These are phyloP conservation scores for Flaveria floridana DNA, from an alignment of 140 eudicot species.

Conservation along the genomic window DNA sequence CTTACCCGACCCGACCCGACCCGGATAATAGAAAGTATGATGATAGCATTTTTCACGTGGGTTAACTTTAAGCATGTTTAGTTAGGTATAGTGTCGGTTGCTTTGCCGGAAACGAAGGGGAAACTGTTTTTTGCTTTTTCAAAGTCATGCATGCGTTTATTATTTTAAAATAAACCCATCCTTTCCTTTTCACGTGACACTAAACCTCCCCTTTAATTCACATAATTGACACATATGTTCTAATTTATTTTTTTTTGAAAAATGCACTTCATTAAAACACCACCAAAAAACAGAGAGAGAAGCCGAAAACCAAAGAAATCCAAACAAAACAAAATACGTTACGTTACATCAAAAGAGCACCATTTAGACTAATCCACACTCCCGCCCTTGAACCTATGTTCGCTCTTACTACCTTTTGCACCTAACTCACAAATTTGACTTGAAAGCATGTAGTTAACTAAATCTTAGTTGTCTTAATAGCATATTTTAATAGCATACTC, in stretches of 20 bases:
- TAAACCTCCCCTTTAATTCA: slow-evolving; percentile 16
- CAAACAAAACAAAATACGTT: too few species aligned
- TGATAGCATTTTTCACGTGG: slow-evolving; percentile 33
- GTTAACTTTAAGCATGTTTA: slow-evolving; percentile 36
- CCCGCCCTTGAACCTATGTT: background rate
- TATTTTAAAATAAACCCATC: slow-evolving; percentile 16
- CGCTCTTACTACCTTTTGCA: background rate
- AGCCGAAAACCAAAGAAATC: too few species aligned
- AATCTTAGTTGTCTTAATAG: too few species aligned
- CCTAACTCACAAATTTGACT: background rate
- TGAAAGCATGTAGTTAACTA: background rate
- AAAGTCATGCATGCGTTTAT: slow-evolving; percentile 29
- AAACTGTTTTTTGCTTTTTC: slow-evolving; percentile 31
- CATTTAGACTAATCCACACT: too few species aligned
- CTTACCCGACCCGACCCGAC: slow-evolving; percentile 1
- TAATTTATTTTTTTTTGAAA: too few species aligned
- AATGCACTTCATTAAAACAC: too few species aligned
- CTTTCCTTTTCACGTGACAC: slow-evolving; percentile 16
- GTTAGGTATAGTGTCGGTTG: slow-evolving; percentile 42
- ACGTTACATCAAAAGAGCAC: too few species aligned
- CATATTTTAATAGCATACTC: too few species aligned
- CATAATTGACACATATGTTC: too few species aligned
- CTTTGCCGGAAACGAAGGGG: slow-evolving; percentile 46
- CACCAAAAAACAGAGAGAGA: too few species aligned
- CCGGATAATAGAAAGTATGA: slow-evolving; percentile 12